phyloP scores from a whole-genome alignment of 2,329 filamentous ascomycete genomes.

The Byssoonygena ceratinophila region DNA sequence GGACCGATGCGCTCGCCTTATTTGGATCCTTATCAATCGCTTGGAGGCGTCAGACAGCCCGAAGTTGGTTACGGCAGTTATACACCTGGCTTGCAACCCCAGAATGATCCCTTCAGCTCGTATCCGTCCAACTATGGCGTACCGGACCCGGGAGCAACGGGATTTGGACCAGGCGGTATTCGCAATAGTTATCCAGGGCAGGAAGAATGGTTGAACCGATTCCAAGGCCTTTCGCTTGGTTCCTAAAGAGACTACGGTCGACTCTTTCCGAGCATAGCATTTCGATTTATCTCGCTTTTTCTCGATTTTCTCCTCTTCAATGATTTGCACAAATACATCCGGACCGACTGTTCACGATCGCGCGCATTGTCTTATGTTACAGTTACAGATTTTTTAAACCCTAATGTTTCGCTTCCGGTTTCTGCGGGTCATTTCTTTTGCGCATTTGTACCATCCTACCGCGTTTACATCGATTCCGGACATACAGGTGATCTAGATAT shows the following conservation, averaged over 20 bases:
- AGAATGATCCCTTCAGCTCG: constrained; percentile 30
- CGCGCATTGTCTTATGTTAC: neutral
- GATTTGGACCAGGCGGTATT: constrained; percentile 26
- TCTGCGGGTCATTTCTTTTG: neutral
- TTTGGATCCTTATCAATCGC: constrained; percentile 30
- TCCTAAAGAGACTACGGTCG: constrained; percentile 29
- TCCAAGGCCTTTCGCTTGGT: constrained; percentile 64
- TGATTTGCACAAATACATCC: neutral
- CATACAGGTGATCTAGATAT: constrained; percentile 14
- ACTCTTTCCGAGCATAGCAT: neutral
- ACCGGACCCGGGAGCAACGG: constrained; percentile 28
- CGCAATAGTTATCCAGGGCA: constrained; percentile 28
- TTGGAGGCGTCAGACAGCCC: constrained; percentile 26
- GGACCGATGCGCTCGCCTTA: constrained; percentile 25
- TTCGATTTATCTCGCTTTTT: neutral
- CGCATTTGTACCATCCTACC: constrained; percentile 6
- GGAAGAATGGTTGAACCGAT: constrained; percentile 52
- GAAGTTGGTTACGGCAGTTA: constrained; percentile 26
- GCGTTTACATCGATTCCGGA: constrained; percentile 8
- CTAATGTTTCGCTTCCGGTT: neutral
- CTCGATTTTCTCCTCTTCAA: neutral
- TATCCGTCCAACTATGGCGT: constrained; percentile 30
- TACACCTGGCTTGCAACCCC: constrained; percentile 19
- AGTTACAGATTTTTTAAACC: neutral
- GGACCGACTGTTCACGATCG: constrained; percentile 2